Evolutionary conservation across 345 rosid genomes (phyloP).

Genomic region (Cardamine chenopodiifolia): DNA sequence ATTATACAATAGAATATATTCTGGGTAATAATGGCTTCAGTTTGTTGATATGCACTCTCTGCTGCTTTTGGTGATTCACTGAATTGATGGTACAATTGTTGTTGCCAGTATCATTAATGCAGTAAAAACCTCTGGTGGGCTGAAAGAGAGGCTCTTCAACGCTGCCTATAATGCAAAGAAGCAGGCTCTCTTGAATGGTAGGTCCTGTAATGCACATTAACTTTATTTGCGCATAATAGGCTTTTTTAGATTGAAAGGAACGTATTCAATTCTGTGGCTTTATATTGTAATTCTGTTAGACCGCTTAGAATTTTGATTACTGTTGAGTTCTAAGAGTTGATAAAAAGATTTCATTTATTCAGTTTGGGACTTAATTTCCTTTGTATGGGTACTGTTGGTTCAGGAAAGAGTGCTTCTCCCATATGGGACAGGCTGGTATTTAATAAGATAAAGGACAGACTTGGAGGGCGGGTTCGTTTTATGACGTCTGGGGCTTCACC

Average conservation of each 20-base stretch:
- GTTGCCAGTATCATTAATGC: slow-evolving; percentile 75
- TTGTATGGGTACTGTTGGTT: slow-evolving; percentile 24
- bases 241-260: slow-evolving; percentile 4
- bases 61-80: slow-evolving; percentile 20
- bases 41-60: slow-evolving; percentile 28
- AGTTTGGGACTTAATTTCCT: slow-evolving; percentile 15
- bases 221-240: slow-evolving; percentile 2
- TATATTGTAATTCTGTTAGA: not conserved
- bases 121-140: slow-evolving; percentile 78
- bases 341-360: not conserved
- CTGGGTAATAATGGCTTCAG: slow-evolving; percentile 56
- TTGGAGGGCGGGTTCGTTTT: slow-evolving; percentile 91
- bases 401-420: slow-evolving; percentile 93
- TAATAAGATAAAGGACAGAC: slow-evolving; percentile 85
- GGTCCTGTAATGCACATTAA: slow-evolving; percentile 18
- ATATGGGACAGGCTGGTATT: slow-evolving; percentile 98
- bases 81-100: slow-evolving; percentile 27
- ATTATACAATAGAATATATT: slow-evolving; percentile 87
- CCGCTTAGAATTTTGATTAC: slow-evolving; percentile 8
- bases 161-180: slow-evolving; percentile 95
- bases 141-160: slow-evolving; percentile 85
- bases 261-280: not conserved
- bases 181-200: slow-evolving; percentile 88
- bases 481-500: slow-evolving; percentile 95
- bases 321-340: slow-evolving; percentile 17